Base-by-base conservation (phyloP, 305 asterid genomes). In the Caryopteris hybrid region DNA sequence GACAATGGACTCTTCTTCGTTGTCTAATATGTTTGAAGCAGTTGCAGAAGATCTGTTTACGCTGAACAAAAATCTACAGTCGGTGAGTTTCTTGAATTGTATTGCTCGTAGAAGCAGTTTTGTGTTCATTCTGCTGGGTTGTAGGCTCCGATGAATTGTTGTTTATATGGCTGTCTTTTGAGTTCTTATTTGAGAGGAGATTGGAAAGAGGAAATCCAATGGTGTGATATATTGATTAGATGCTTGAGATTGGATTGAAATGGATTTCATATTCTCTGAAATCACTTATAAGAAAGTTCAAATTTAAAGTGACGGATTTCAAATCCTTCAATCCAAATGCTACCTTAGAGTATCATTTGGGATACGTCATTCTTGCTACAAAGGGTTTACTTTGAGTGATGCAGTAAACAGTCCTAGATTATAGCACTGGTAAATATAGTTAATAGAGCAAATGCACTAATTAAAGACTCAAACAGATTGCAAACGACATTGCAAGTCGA, bases 11-110 rank as follows among this genome's bases (percentile, higher is more conserved):
- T 71, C 65, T 48, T 68, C 78, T 50, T 70, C 80, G 7, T 33
- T 79, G 73, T 72, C 87, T 23, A 77, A 79, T 66, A 76, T 80
- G 84, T 80, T 85, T 59, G 90, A 85, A 53, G 79, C 76, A 61
- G 90, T 85, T 36, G 82, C 87, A 1, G 90, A 85, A 5, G 88
- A 83, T 61, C 60, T 85, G 16, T 72, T 68, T 4, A 80, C 72
- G 8, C 70, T 82, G 58, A 80, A 82, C 76, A 82, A 85, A 18
- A 85, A 82, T 69, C 75, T 82, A 11, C 90, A 78, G 45, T 78
- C 90, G 22, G 86, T 82, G 65, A 78, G 87, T 59, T 69, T 69
- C 70, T 71, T 48, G 51, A 69, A 20, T 46, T 59, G 43, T 65
- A 17, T 20, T 48, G 63, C 16, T 27, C 3, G 21, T 54, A 8